These are phyloP conservation scores for Oryza officinalis DNA, from an alignment of 176 grass and related monocot species.

Conservation along the genomic window DNA sequence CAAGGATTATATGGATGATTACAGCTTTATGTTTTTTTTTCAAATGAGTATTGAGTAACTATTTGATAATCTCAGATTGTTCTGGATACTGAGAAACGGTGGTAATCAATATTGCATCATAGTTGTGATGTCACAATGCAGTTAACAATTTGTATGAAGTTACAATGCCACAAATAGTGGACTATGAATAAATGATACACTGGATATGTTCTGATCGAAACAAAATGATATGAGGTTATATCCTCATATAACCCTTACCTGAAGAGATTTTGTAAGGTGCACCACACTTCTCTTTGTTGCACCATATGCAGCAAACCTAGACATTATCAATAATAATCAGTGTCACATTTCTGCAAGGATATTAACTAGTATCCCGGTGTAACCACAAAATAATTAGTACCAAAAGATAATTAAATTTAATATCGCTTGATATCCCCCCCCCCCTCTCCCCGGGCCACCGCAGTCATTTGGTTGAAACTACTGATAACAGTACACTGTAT, in stretches of 20 bases:
- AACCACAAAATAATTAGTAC: background rate
- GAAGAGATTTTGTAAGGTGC: conserved; percentile 93
- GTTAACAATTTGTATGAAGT: conserved; percentile 9
- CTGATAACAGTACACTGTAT: background rate
- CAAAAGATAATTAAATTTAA: conserved; percentile 36
- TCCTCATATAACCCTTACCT: conserved; percentile 54
- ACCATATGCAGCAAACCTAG: conserved; percentile 96
- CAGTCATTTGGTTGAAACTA: conserved; percentile 8
- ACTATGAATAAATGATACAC: conserved; percentile 6
- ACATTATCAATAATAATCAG: conserved; percentile 28
- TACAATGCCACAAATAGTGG: conserved; percentile 4
- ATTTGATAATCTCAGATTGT: background rate
- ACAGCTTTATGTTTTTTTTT: conserved; percentile 10
- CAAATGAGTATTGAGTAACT: background rate
- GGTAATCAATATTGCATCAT: conserved; percentile 17
- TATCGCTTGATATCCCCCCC: background rate
- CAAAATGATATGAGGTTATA: conserved; percentile 24
- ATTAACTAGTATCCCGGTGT: conserved; percentile 10
- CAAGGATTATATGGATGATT: conserved; percentile 2
- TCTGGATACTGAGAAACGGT: conserved; percentile 17
- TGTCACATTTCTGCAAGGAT: background rate
- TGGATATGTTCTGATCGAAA: conserved; percentile 13
- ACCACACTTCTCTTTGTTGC: conserved; percentile 93
- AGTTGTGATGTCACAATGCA: background rate
- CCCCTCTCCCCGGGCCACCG: too few relatives aligned